phyloP scores from a whole-genome alignment of 2,329 filamentous ascomycete species.

The Xylariaceae sp. region DNA sequence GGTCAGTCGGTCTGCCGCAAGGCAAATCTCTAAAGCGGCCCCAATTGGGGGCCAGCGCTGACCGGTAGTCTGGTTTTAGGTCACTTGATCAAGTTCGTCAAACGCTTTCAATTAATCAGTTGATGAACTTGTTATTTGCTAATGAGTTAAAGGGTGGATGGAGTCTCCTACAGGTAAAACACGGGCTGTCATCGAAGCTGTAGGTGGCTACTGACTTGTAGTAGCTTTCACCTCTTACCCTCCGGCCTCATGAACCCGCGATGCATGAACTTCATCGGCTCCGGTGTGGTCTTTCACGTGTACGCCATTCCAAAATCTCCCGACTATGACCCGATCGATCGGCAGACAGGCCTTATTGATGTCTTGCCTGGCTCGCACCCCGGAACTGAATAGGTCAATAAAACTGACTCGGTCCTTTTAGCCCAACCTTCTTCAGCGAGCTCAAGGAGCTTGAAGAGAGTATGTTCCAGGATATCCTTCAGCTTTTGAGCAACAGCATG shows the following conservation, averaged over 20 bases:
- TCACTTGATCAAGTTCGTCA: too few relatives aligned
- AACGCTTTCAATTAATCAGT: too few relatives aligned
- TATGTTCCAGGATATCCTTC: too few relatives aligned
- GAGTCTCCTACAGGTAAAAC: conserved; percentile 3
- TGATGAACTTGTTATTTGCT: too few relatives aligned
- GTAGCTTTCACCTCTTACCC: background rate
- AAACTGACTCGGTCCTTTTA: background rate
- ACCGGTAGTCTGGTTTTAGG: too few relatives aligned
- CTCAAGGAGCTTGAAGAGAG: background rate
- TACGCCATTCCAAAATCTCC: background rate
- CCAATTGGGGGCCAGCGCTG: too few relatives aligned
- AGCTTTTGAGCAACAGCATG: too few relatives aligned
- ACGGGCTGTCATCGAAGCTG: background rate
- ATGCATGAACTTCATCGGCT: conserved; percentile 1
- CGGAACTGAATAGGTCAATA: background rate
- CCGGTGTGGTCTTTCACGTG: background rate
- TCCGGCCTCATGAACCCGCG: background rate
- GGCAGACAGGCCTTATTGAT: too few relatives aligned
- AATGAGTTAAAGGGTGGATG: conserved; percentile 6
- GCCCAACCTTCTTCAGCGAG: background rate
- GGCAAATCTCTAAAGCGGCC: too few relatives aligned
- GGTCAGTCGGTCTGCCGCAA: too few relatives aligned
- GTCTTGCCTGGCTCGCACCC: background rate
- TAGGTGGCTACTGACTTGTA: background rate
- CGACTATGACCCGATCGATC: background rate